Base-by-base conservation (phyloP, 1,284 basidiomycete genomes). In the Rhizopogon hawkerae region DNA sequence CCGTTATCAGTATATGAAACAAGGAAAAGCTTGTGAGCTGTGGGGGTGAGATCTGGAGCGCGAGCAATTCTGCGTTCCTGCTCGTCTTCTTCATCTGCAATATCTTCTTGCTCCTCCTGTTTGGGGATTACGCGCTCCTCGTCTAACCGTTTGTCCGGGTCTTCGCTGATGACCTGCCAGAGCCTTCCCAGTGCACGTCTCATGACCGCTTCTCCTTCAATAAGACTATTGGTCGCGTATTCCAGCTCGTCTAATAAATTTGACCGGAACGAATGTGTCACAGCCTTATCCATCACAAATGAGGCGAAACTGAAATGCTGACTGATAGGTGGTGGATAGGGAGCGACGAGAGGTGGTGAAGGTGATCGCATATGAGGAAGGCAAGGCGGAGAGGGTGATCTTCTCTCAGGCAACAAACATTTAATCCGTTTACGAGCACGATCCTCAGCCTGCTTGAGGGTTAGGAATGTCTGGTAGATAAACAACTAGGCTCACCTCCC, bases 221-320 rank as follows among this genome's bases (percentile, higher is more conserved):
- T 83, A 31, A 90, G 76, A 35, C 77, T 79, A 59, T 87, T 88
- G 11, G 86, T 87, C 9, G 85, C 80, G 49, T 81, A 70, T 59
- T 89, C 85, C 13, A 90, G 72, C 58, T 89, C 86, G 53, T 83
- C 79, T n/a, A 89, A 67, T 38, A 88, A 67, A 45, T 71, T 74
- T 24, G 87, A 86, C 31, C 87, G 82, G 64, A 88, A 90, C 2
- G 86, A 80, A 61, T 86, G 85, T 13, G 84, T 87, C n/a, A 85
- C 78, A 9, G 85, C 76, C 54, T 83, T 85, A 64, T 90, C 87
- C 74, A 90, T 76, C 16, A 90, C 84, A 58, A 88, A 87, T 0
- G 87, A 85, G n/a, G 85, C 75, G 64, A 84, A 89, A 53, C 75
- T 83, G 48, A 81, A 71, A 59, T 89, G 85, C 50, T 83, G 77